These are phyloP conservation scores for Aureobasidium uvarum DNA, from an alignment of 2,329 filamentous ascomycete genomes.

Conservation along the genomic window DNA sequence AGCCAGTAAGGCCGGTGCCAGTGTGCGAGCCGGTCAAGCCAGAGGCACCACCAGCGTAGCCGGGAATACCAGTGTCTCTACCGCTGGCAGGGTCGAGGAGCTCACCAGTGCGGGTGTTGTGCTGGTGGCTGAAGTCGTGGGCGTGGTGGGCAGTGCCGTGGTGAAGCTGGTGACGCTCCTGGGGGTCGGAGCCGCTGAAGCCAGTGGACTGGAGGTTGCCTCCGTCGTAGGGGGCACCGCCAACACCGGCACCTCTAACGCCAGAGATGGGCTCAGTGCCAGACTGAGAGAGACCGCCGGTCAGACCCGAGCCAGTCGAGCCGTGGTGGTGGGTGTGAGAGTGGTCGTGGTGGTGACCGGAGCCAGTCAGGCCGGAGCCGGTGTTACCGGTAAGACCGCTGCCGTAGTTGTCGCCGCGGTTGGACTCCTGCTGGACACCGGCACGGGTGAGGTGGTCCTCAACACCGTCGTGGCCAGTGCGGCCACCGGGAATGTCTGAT, in stretches of 20 bases:
- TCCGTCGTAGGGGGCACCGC: conserved; percentile 20
- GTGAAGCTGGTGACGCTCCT: conserved; percentile 12
- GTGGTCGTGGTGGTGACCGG: background rate
- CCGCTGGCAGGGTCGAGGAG: conserved; percentile 21
- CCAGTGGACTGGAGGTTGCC: conserved; percentile 4
- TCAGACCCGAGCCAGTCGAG: conserved; percentile 3
- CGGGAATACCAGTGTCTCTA: conserved; percentile 23
- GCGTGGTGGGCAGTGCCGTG: conserved; percentile 20
- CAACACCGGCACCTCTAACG: conserved; percentile 6
- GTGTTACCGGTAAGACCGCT: background rate
- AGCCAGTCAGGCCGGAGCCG: background rate
- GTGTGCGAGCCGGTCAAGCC: conserved; percentile 10
- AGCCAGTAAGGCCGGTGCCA: background rate
- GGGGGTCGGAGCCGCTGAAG: conserved; percentile 8
- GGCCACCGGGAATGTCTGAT: background rate
- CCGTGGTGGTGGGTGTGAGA: background rate
- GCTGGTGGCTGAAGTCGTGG: conserved; percentile 18
- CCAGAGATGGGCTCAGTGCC: conserved; percentile 25
- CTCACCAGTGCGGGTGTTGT: conserved; percentile 22
- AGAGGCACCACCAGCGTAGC: conserved; percentile 12
- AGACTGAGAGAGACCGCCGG: conserved; percentile 10
- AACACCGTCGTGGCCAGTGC: background rate
- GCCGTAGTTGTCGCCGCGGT: background rate
- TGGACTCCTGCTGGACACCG: background rate
- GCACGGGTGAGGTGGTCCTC: conserved; percentile 8